These are phyloP conservation scores for Fibroporia radiculosa DNA, from an alignment of 768 basidiomycete genomes.

Conservation along the genomic window DNA sequence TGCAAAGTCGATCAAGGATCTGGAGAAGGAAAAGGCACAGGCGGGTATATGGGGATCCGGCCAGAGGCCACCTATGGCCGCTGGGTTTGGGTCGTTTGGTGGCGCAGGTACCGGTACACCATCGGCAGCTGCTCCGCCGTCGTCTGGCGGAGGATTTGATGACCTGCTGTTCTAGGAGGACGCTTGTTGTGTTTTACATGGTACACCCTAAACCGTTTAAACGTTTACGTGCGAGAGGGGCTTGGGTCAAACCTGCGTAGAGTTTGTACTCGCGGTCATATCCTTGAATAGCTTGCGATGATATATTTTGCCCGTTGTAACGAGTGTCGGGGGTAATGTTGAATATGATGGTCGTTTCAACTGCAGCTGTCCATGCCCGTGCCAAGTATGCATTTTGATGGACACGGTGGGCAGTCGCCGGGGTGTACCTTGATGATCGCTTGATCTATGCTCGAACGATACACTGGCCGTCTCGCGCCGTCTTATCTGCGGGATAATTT, in stretches of 20 bases:
- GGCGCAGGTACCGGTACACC: conserved; percentile 10
- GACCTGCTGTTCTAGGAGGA: conserved; percentile 32
- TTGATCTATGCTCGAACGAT: neutral
- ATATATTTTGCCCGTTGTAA: no score
- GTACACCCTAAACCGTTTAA: neutral
- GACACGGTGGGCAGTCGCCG: neutral
- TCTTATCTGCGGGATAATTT: neutral
- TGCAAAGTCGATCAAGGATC: conserved; percentile 71
- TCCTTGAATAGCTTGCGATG: neutral
- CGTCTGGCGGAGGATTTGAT: conserved; percentile 24
- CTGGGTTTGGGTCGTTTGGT: conserved; percentile 22
- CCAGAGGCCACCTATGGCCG: conserved; percentile 17
- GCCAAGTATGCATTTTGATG: neutral
- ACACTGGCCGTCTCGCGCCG: neutral
- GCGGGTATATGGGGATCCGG: conserved; percentile 69
- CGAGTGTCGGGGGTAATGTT: no score
- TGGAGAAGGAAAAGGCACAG: conserved; percentile 82
- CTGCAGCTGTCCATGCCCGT: no score
- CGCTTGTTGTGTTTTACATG: neutral
- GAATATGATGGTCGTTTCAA: neutral
- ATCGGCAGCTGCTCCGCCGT: conserved; percentile 14
- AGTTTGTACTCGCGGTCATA: neutral
- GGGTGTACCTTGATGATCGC: neutral
- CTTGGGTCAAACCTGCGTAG: neutral
- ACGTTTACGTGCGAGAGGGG: neutral